A percentile compares a stretch with the other conserved stretches of the same genome.
Conservation (phyloP, 2,329 filamentous ascomycete species). For the Pyrenophora teres region DNA sequence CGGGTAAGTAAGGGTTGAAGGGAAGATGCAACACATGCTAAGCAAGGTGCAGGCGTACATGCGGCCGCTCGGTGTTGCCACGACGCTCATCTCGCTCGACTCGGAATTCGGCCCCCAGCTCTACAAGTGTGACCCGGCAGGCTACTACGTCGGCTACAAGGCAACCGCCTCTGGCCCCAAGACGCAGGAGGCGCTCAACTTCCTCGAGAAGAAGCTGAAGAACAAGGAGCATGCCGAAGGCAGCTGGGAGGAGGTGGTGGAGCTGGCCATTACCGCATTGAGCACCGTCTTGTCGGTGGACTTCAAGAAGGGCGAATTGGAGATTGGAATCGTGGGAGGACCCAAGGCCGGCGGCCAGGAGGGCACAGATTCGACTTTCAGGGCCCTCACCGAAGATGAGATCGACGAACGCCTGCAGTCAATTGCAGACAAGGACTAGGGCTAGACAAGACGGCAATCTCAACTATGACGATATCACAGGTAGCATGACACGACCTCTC, state of each 20-base stretch:
- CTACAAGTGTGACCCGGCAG: slow-evolving; percentile 97
- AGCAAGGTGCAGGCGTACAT: slow-evolving; percentile 76
- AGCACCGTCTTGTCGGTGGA: slow-evolving; percentile 98
- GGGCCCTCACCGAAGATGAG: slow-evolving; percentile 92
- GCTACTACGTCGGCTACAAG: slow-evolving; percentile 99
- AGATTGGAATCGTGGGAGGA: slow-evolving; percentile 95
- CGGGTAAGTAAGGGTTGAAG: slow-evolving; percentile 62
- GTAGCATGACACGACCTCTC: slow-evolving; percentile 36
- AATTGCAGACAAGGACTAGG: slow-evolving; percentile 97
- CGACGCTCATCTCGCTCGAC: slow-evolving; percentile 92
- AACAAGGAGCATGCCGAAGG: slow-evolving; percentile 96
- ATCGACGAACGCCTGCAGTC: slow-evolving; percentile 98
- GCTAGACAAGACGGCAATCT: slow-evolving; percentile 21
- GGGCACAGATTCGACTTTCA: slow-evolving; percentile 78
- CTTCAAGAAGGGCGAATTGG: slow-evolving; percentile 99
- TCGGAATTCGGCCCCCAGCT: slow-evolving; percentile 90
- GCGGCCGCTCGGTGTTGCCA: slow-evolving; percentile 94
- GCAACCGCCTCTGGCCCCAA: slow-evolving; percentile 96
- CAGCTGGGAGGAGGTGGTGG: slow-evolving; percentile 95
- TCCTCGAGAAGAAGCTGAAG: slow-evolving; percentile 99
- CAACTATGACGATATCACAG: slow-evolving; percentile 32
- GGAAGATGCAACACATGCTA: slow-evolving; percentile 26
- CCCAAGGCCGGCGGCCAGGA: slow-evolving; percentile 81
- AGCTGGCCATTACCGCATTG: slow-evolving; percentile 91
- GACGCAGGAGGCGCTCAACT: slow-evolving; percentile 97